Evolutionary conservation across 768 basidiomycete species (phyloP).

Genomic region (Pleurotus salmoneostramineus): DNA sequence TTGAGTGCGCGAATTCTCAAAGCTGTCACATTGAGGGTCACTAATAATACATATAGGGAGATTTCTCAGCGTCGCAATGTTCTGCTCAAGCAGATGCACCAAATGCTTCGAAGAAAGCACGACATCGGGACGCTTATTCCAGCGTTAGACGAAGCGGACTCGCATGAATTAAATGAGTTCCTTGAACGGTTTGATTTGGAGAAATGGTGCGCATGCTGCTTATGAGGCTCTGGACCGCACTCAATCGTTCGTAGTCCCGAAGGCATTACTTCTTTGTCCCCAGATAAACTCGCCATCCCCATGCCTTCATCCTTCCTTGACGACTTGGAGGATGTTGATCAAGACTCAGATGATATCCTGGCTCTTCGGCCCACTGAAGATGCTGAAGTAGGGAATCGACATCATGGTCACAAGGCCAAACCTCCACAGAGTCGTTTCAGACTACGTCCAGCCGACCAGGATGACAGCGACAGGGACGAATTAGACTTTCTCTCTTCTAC

Average conservation of each 20-base stretch:
- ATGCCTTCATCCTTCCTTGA: neutral
- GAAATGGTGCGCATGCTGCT: constrained; percentile 36
- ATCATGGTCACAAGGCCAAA: neutral
- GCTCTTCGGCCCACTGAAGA: neutral
- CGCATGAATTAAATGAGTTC: constrained; percentile 42
- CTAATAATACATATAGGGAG: constrained; percentile 31
- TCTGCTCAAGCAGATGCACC: constrained; percentile 68
- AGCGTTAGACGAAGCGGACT: constrained; percentile 34
- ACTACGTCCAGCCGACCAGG: neutral
- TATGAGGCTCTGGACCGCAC: constrained; percentile 10
- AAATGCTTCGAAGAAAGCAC: constrained; percentile 54
- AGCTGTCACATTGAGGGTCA: constrained; percentile 9
- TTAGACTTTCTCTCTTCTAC: constrained; percentile 7
- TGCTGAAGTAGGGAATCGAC: neutral
- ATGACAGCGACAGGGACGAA: constrained; percentile 1
- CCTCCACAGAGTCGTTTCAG: neutral
- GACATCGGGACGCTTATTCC: constrained; percentile 35
- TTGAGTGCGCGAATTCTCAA: constrained; percentile 28
- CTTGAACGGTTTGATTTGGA: constrained; percentile 53
- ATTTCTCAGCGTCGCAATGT: constrained; percentile 66
- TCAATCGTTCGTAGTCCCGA: constrained; percentile 28
- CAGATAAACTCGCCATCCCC: constrained; percentile 19
- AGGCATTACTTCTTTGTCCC: constrained; percentile 31
- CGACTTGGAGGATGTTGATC: constrained; percentile 4
- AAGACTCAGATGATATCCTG: constrained; percentile 14